Base-by-base conservation (phyloP, 2,329 filamentous ascomycete species). In the Coniochaeta sp. region DNA sequence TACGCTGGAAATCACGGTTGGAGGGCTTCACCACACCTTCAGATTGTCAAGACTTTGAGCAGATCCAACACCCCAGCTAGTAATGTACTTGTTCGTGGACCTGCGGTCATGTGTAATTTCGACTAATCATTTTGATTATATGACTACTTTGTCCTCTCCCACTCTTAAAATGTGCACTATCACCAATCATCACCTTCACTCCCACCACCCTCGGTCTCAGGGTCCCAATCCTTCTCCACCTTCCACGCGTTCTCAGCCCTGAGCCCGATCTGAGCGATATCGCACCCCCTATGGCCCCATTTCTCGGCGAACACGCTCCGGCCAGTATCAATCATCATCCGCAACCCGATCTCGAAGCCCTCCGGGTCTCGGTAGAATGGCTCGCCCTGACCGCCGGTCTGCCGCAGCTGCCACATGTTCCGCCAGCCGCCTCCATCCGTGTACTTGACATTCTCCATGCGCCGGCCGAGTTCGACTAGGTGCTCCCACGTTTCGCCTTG, bases 241-340 rank as follows among this genome's bases (percentile, higher is more conserved):
- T 59, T 59, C 65, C 65, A 67, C 31, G n/a, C 47, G 59, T 58
- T 56, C 24, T 55, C 26, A 6, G 26, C 14, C 14, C 26, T 17
- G 6, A 52, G 57, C 63, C 28, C 26, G 47, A 31, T 31, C 47
- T 52, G 24, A 22, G 47, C 22, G 24, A 76, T 63, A 59, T 76
- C 71, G 62, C 75, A 77, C 40, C 74, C 75, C 12, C 73, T 67
- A 63, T 77, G 74, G 12, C 75, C 75, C 75, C 75, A 77, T 61
- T 77, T 77, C 62, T 74, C 70, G 1, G 72, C 70, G 62, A 74
- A 77, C 17, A 67, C 65, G 1, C 5, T 31, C 61, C 65, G 38
- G 16, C 66, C 66, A 4, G 60, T 11, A 31, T 67, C 66, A 56
- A 65, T 64, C 62, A 60, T 58, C 61, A 65, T 66, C 54, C 47